Evolutionary conservation across 345 rosid species (phyloP), one percentile per base, ranked within the genome.

Genomic region (Sonneratia caseolaris): DNA sequence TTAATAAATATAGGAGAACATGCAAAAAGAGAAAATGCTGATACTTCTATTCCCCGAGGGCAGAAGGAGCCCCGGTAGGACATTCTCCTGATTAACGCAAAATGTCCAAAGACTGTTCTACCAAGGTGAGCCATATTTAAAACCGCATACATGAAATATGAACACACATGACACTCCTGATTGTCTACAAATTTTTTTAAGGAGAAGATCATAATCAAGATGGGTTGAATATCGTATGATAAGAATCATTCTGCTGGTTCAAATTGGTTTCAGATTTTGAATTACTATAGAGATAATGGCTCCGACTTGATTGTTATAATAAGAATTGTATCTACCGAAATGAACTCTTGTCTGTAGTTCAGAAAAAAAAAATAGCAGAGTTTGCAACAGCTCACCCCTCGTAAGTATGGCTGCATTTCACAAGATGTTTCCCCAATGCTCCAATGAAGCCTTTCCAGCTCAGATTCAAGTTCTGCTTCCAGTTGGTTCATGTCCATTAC

Each of bases 381-480:
- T 66, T 72, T 8, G 55, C 68, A 68, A 37, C 69, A 64, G 73
- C 84, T 74, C 69, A 88, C 94, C 87, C 84, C 82, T 66, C 71
- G 78, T 32, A 83, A 49, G 49, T 66, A 71, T 42, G 68, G 49
- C 13, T 21, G 77, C 9, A 18, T 80, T 68, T 74, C 38, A n/a
- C 55, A 70, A 49, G 77, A 68, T 57, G 73, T 64, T 56, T 73
- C 80, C 21, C 40, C 67, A 43, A 13, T 51, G 49, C 75, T 73
- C 78, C 81, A 77, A 35, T 85, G 85, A 73, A 89, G 86, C 78
- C 89, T 93, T 81, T 80, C 91, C 57, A 93, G 85, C 85, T 93
- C 94, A 74, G 87, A 84, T 71, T 85, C 89, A 19, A 93, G 86
- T 77, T 91, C 98, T 74, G 91, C 87, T 84, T 85, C 97, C 79